Evolutionary conservation across 495 filamentous ascomycete genomes (phyloP).

Genomic region (Penicillium mononematosum): DNA sequence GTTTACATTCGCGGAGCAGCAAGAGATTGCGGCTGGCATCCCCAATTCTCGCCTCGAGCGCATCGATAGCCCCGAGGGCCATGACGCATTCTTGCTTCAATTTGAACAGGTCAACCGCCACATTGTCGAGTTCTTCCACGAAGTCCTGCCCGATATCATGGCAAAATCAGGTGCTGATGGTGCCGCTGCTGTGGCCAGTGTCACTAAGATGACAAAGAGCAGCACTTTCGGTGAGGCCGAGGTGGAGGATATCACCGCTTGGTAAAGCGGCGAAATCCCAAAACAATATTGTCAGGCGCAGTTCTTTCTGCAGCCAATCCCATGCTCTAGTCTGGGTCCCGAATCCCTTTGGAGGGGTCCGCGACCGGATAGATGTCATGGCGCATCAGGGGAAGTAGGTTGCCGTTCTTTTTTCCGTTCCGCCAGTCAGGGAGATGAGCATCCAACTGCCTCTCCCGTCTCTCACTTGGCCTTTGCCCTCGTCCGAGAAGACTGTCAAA

Average conservation of each 20-base stretch:
- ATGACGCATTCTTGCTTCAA: conserved; percentile 94
- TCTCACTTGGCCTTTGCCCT: conserved; percentile 25
- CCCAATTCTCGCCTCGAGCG: conserved; percentile 72
- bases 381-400: conserved; percentile 40
- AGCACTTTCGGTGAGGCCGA: conserved; percentile 94
- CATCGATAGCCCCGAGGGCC: conserved; percentile 91
- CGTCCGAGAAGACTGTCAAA: conserved; percentile 45
- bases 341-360: not conserved
- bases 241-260: conserved; percentile 95
- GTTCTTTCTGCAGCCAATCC: conserved; percentile 36
- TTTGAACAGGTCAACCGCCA: conserved; percentile 95
- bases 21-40: conserved; percentile 83
- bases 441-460: conserved; percentile 50
- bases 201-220: conserved; percentile 62
- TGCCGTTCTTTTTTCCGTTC: conserved; percentile 43
- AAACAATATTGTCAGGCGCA: conserved; percentile 19
- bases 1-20: conserved; percentile 94
- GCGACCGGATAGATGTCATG: conserved; percentile 20
- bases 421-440: conserved; percentile 49
- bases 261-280: conserved; percentile 53
- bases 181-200: conserved; percentile 34
- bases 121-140: conserved; percentile 78
- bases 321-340: conserved; percentile 26
- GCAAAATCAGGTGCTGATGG: conserved; percentile 50
- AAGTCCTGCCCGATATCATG: conserved; percentile 87